Percentiles rank a stretch among this genome's conserved stretches.
Conservation (phyloP, 129 eudicot species). For the Ambrosia trifida region DNA sequence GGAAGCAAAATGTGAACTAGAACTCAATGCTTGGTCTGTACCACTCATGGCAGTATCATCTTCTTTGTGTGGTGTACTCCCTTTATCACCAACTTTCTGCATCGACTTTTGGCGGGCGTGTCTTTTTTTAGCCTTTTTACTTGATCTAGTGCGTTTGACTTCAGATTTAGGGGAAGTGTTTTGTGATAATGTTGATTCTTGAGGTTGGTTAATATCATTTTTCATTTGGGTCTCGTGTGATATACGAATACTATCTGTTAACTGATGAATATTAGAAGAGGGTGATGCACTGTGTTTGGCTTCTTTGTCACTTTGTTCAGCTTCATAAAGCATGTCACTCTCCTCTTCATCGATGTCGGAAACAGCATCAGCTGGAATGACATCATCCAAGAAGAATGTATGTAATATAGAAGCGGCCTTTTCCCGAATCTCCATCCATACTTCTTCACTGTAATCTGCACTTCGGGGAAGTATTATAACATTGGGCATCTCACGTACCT, state of each 20-base stretch:
- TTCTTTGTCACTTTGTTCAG: conserved; percentile 40
- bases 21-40: conserved; percentile 75
- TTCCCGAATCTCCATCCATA: conserved; percentile 97
- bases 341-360: conserved; percentile 90
- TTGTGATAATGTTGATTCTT: conserved; percentile 54
- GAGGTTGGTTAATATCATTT: conserved; percentile 49
- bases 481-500: conserved; percentile 99
- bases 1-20: conserved; percentile 83
- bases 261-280: conserved; percentile 41
- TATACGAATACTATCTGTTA: conserved; percentile 45
- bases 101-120: conserved; percentile 79
- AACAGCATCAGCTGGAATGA: conserved; percentile 62
- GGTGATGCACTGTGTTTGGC: conserved; percentile 45
- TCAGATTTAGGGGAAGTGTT: conserved; percentile 58
- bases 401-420: conserved; percentile 82
- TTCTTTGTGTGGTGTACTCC: conserved; percentile 60
- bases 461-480: conserved; percentile 94
- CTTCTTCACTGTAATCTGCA: conserved; percentile 99
- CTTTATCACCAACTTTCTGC: conserved; percentile 61
- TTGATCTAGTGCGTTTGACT: conserved; percentile 77
- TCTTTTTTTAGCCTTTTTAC: conserved; percentile 91
- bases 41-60: conserved; percentile 91
- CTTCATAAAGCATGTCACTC: conserved; percentile 47
- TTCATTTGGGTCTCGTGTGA: conserved; percentile 51
- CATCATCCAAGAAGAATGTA: conserved; percentile 66